phyloP scores from a whole-genome alignment of 352 stramenopile genomes.

The Phytophthora pinifolia region DNA sequence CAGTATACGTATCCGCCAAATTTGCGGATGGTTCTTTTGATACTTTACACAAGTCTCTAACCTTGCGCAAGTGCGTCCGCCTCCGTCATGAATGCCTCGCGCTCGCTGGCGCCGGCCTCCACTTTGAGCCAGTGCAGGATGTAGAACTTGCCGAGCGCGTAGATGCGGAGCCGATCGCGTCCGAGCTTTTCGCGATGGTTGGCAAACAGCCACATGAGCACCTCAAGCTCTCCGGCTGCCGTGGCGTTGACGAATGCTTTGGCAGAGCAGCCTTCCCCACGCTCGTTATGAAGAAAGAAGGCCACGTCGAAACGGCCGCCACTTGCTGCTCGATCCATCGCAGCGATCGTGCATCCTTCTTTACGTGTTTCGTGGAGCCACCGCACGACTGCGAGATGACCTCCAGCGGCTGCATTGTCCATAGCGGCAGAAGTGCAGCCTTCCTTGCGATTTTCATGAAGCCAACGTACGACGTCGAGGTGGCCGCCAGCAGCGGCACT shows the following conservation, averaged over 20 bases:
- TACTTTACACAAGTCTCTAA: constrained; percentile 25
- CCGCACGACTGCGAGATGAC: constrained; percentile 18
- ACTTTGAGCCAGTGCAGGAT: constrained; percentile 32
- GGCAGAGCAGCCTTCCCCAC: constrained; percentile 13
- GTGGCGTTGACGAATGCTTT: constrained; percentile 38
- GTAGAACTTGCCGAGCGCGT: constrained; percentile 36
- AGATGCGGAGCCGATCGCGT: constrained; percentile 31
- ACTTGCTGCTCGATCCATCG: constrained; percentile 25
- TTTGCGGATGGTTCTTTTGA: constrained; percentile 7
- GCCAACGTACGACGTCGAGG: constrained; percentile 27
- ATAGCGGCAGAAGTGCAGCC: constrained; percentile 25
- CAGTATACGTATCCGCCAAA: constrained; percentile 5
- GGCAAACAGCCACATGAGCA: constrained; percentile 35
- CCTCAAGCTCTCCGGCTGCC: constrained; percentile 27
- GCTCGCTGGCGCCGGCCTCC: constrained; percentile 17
- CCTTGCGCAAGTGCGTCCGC: constrained; percentile 16
- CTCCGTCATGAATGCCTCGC: constrained; percentile 24
- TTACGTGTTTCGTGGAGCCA: constrained; percentile 22
- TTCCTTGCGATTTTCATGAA: constrained; percentile 27
- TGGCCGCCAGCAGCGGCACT: constrained; percentile 14
- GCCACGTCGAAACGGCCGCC: constrained; percentile 21
- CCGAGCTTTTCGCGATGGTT: constrained; percentile 25
- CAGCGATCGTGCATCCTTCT: constrained; percentile 21
- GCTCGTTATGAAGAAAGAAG: constrained; percentile 27
- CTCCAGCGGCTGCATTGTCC: constrained; percentile 21